Evolutionary conservation across 371 early-diverging fungal genomes (phyloP).

Genomic region (Blastocladiella emersonii): DNA sequence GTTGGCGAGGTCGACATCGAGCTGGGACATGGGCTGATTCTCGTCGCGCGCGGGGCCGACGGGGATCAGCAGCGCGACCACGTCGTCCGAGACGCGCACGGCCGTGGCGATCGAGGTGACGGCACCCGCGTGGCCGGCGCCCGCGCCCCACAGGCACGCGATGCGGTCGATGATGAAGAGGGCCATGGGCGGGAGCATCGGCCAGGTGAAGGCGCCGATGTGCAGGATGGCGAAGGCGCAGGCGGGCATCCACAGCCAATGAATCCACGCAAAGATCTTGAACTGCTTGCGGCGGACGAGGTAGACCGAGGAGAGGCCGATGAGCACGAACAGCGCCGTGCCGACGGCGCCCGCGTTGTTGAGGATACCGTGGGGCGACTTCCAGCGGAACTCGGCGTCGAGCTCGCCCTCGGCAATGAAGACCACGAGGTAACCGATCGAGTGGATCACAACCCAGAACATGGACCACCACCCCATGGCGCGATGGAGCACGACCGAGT

Average conservation of each 20-base stretch:
- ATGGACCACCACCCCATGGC: background rate
- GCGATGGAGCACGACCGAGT: background rate
- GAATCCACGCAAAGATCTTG: background rate
- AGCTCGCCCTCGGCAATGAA: background rate
- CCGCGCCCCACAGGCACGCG: background rate
- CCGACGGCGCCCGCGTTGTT: background rate
- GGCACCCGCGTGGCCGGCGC: background rate
- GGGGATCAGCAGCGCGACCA: background rate
- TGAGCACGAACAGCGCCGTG: background rate
- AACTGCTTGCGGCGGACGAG: background rate
- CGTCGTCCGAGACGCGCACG: background rate
- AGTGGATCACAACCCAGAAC: background rate
- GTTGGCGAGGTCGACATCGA: background rate
- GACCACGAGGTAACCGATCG: background rate
- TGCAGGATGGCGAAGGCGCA: background rate
- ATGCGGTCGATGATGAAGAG: background rate
- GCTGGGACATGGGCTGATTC: no score
- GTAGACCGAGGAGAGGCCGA: background rate
- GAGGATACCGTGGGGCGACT: background rate
- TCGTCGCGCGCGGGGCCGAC: background rate
- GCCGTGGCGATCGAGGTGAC: background rate
- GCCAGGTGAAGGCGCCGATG: background rate
- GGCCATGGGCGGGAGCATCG: background rate
- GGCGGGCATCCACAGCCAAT: background rate
- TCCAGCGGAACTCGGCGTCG: background rate